These are phyloP conservation scores for Metschnikowia proteae DNA, from an alignment of 805 yeast species.

Conservation along the genomic window DNA sequence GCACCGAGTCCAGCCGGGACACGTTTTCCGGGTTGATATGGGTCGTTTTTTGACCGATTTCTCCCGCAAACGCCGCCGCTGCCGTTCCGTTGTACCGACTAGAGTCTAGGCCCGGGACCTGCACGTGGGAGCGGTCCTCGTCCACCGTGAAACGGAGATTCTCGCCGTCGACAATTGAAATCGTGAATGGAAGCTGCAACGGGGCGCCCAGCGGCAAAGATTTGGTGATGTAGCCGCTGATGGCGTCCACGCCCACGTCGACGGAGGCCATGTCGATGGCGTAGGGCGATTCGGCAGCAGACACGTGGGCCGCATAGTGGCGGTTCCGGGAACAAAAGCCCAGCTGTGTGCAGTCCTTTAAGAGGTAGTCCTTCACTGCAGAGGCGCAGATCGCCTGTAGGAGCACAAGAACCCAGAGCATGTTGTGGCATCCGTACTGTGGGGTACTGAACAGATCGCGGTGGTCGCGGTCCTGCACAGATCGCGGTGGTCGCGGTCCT, in stretches of 20 bases:
- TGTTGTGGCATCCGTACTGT: not conserved
- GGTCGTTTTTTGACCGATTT: not conserved
- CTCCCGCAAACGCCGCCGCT: constrained; percentile 18
- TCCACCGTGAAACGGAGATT: constrained; percentile 62
- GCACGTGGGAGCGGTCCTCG: constrained; percentile 47
- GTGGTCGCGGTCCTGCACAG: not conserved
- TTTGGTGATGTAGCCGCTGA: constrained; percentile 50
- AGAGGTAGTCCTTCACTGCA: constrained; percentile 59
- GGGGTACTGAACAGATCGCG: not conserved
- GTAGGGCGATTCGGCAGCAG: constrained; percentile 20
- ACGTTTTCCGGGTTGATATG: not conserved
- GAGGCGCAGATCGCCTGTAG: constrained; percentile 2
- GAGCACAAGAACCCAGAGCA: constrained; percentile 1
- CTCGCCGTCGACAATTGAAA: constrained; percentile 54
- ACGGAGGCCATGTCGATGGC: constrained; percentile 22
- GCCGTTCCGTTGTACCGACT: constrained; percentile 36
- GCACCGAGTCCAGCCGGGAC: constrained; percentile 11
- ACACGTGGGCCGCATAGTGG: constrained; percentile 45
- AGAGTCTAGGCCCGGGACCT: constrained; percentile 46
- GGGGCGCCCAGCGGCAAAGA: constrained; percentile 16
- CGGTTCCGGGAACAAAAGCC: constrained; percentile 85
- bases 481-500: not conserved
- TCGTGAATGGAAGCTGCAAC: constrained; percentile 50
- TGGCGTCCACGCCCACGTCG: constrained; percentile 20
- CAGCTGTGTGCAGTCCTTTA: constrained; percentile 73